Conservation (phyloP, 768 basidiomycete genomes). For the Dacryopinax spathularia region DNA sequence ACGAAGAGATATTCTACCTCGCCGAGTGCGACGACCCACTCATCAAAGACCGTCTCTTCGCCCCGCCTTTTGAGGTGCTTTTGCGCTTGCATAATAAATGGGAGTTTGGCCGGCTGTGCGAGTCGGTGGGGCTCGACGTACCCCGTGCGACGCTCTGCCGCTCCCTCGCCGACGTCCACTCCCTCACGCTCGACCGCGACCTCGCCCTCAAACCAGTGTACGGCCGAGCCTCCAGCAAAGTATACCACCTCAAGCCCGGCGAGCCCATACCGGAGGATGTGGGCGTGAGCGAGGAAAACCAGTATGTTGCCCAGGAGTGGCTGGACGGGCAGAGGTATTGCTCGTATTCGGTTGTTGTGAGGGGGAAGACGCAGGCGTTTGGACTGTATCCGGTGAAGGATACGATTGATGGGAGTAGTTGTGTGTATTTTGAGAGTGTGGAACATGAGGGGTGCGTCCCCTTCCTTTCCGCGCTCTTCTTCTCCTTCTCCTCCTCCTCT, state of each 20-base stretch:
- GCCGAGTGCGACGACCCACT: conserved; percentile 3
- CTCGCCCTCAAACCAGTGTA: conserved; percentile 8
- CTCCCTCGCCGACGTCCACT: neutral
- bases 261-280: conserved; percentile 4
- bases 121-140: neutral
- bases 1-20: conserved; percentile 7
- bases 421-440: conserved; percentile 8
- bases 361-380: neutral
- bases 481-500: too few species aligned
- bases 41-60: conserved; percentile 1
- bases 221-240: conserved; percentile 6
- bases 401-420: conserved; percentile 6
- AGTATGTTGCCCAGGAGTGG: conserved; percentile 8
- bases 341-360: neutral
- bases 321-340: conserved; percentile 3
- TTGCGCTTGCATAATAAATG: conserved; percentile 8
- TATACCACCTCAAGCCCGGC: conserved; percentile 6
- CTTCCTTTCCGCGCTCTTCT: too few species aligned
- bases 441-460: too few species aligned
- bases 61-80: conserved; percentile 4
- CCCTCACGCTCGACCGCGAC: conserved; percentile 2
- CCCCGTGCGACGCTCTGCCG: conserved; percentile 3
- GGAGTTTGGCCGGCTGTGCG: neutral
- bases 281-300: conserved; percentile 1
- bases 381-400: conserved; percentile 6